phyloP scores from a whole-genome alignment of 2,329 filamentous ascomycete species.

The Curvularia verruculosa region DNA sequence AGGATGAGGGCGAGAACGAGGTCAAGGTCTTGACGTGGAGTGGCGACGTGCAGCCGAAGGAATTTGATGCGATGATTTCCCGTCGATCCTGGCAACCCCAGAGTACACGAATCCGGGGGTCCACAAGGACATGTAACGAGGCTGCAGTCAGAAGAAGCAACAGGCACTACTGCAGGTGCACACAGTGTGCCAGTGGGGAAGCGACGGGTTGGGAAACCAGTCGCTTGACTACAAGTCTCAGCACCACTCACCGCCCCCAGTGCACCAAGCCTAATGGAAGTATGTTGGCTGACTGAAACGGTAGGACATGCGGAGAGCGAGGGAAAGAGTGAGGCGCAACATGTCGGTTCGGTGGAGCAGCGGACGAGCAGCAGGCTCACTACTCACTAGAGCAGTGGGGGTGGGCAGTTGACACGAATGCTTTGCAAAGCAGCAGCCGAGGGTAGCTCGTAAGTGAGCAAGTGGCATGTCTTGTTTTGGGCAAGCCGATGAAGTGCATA shows the following conservation, averaged over 20 bases:
- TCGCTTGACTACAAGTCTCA: constrained; percentile 22
- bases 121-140: constrained; percentile 21
- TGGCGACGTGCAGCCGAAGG: neutral
- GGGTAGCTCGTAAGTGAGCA: neutral
- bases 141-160: constrained; percentile 22
- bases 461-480: neutral
- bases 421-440: constrained; percentile 11
- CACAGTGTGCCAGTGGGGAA: constrained; percentile 29
- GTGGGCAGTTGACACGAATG: constrained; percentile 7
- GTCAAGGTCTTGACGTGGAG: neutral
- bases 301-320: neutral
- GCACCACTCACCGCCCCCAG: constrained; percentile 33
- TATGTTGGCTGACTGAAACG: neutral
- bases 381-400: neutral
- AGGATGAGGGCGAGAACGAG: neutral
- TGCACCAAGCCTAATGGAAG: neutral
- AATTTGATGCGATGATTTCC: constrained; percentile 10
- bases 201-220: constrained; percentile 17
- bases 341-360: constrained; percentile 6
- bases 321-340: constrained; percentile 11
- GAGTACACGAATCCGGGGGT: constrained; percentile 4
- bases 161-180: constrained; percentile 36
- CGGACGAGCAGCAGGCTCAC: neutral
- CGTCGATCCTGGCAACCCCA: constrained; percentile 15
- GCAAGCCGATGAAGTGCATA: constrained; percentile 7